phyloP scores from a whole-genome alignment of 148 eudicot species.

The Drosera capensis region DNA sequence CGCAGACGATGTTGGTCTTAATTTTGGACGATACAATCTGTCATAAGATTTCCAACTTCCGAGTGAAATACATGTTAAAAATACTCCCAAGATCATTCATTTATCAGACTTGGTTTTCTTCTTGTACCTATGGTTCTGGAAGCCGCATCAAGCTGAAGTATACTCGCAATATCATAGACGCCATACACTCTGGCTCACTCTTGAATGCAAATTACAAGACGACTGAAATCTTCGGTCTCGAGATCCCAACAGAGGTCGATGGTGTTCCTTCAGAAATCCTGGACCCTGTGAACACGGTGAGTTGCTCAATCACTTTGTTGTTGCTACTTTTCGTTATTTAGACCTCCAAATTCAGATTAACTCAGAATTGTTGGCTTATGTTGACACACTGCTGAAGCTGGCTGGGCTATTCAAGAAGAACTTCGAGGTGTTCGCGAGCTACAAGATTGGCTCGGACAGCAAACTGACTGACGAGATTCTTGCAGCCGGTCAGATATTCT shows the following conservation, averaged over 20 bases:
- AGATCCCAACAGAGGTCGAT: slow-evolving; percentile 52
- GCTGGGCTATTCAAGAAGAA: slow-evolving; percentile 58
- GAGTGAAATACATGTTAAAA: too few species aligned
- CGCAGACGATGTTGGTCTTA: too few species aligned
- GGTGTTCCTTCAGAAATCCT: slow-evolving; percentile 72
- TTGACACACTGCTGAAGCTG: slow-evolving; percentile 40
- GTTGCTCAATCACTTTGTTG: too few species aligned
- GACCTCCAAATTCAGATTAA: too few species aligned
- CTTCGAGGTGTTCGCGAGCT: slow-evolving; percentile 42
- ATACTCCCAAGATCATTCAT: too few species aligned
- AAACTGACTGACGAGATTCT: slow-evolving; percentile 48
- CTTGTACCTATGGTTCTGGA: slow-evolving; percentile 62
- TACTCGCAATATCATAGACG: slow-evolving; percentile 64
- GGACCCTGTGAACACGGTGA: slow-evolving; percentile 62
- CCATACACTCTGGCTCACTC: slow-evolving; percentile 55
- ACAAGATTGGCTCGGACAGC: slow-evolving; percentile 49
- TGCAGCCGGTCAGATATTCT: slow-evolving; percentile 59
- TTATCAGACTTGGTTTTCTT: neutral
- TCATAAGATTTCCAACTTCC: too few species aligned
- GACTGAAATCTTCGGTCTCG: slow-evolving; percentile 67
- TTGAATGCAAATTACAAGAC: slow-evolving; percentile 34
- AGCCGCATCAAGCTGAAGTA: slow-evolving; percentile 59
- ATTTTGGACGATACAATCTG: too few species aligned
- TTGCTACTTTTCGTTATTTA: too few species aligned
- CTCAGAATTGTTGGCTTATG: slow-evolving; percentile 35